A percentile compares a stretch with the other conserved stretches of the same genome.
These are phyloP conservation scores for Trichoderma endophyticum DNA, from an alignment of 2,329 filamentous ascomycete species.

Conservation along the genomic window DNA sequence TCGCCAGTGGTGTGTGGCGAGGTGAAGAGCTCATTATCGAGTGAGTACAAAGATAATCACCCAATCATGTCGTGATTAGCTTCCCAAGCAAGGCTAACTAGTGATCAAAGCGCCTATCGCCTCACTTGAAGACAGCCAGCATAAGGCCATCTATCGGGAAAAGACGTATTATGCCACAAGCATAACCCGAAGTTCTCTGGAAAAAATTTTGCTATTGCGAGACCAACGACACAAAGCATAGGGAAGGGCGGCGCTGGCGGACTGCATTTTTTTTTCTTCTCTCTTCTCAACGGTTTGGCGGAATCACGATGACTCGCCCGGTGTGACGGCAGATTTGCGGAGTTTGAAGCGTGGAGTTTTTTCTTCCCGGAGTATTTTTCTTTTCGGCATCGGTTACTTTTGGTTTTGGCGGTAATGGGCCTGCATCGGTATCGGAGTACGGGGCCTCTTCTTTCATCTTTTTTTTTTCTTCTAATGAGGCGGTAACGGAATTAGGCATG, in stretches of 20 bases:
- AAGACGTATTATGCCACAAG: neutral
- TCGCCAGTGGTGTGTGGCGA: constrained; percentile 48
- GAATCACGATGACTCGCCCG: neutral
- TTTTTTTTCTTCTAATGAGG: neutral
- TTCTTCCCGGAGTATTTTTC: neutral
- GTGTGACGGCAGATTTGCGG: constrained; percentile 14
- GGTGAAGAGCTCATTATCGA: constrained; percentile 46
- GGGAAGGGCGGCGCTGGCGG: constrained; percentile 2
- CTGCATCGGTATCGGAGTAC: constrained; percentile 15
- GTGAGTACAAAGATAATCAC: constrained; percentile 30
- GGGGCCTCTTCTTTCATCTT: neutral
- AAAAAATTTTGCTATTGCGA: neutral
- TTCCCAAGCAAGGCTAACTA: neutral
- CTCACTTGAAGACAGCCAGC: constrained; percentile 15
- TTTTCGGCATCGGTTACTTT: constrained; percentile 1
- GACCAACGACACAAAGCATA: neutral
- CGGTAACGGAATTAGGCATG: constrained; percentile 9
- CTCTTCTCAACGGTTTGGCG: constrained; percentile 2
- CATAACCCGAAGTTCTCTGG: neutral
- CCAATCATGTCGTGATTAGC: neutral
- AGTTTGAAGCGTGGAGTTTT: constrained; percentile 21
- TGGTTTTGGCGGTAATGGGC: constrained; percentile 3
- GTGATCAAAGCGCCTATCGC: constrained; percentile 21
- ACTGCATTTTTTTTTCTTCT: neutral
- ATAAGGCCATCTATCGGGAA: neutral